These are phyloP conservation scores for Talaromyces sp. DNA, from an alignment of 2,329 filamentous ascomycete genomes.

Conservation along the genomic window DNA sequence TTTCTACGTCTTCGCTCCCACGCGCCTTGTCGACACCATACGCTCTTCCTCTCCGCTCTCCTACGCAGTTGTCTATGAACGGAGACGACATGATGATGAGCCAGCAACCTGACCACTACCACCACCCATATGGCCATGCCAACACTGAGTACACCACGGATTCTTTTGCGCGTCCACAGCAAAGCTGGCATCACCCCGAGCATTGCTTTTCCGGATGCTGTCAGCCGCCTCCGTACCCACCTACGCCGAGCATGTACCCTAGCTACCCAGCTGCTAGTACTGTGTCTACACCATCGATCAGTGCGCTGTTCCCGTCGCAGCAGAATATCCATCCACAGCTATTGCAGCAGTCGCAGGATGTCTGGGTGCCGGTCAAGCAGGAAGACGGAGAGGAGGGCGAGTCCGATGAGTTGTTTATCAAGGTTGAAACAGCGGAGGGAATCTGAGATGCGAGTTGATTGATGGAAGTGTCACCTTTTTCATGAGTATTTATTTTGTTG, in stretches of 20 bases:
- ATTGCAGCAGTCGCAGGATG: slow-evolving; percentile 9
- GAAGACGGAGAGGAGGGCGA: slow-evolving; percentile 16
- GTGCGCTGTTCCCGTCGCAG: not conserved
- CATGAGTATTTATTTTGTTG: not conserved
- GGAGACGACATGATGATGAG: not conserved
- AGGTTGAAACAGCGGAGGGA: slow-evolving; percentile 15
- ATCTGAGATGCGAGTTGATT: not conserved
- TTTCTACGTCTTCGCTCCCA: too few relatives aligned
- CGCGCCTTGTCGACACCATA: not conserved
- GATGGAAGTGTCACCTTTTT: not conserved
- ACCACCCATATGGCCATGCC: not conserved
- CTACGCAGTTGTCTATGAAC: not conserved
- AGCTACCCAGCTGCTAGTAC: not conserved
- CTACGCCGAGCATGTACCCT: slow-evolving; percentile 1
- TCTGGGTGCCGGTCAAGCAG: slow-evolving; percentile 22
- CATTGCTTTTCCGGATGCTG: slow-evolving; percentile 11
- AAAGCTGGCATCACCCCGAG: not conserved
- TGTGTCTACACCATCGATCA: not conserved
- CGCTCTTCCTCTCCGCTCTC: not conserved
- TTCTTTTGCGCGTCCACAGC: not conserved
- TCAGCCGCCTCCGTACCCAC: slow-evolving; percentile 1
- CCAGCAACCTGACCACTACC: not conserved
- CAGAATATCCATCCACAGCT: not conserved
- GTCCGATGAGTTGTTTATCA: slow-evolving; percentile 18
- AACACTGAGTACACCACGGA: not conserved